Conservation (phyloP, 345 rosid species). For the Melaleuca alternifolia region DNA sequence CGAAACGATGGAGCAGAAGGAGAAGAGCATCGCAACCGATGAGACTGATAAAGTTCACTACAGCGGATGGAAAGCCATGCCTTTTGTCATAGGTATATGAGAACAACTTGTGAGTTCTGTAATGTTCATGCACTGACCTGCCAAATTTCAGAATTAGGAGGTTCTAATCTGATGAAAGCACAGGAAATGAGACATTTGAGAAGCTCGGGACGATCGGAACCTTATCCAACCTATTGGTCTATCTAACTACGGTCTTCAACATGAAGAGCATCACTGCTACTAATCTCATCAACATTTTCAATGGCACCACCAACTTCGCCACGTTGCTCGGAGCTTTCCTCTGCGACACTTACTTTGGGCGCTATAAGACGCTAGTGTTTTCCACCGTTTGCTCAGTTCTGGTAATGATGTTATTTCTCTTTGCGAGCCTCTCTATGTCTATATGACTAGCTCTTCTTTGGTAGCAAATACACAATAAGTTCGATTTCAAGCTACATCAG, state of each 20-base stretch:
- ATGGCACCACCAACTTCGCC: constrained; percentile 57
- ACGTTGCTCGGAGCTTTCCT: constrained; percentile 59
- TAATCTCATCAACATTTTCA: constrained; percentile 39
- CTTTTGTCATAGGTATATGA: constrained; percentile 1
- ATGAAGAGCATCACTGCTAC: constrained; percentile 62
- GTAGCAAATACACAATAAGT: background rate
- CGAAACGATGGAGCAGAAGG: background rate
- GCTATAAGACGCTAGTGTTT: constrained; percentile 47
- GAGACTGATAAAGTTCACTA: background rate
- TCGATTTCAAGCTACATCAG: background rate
- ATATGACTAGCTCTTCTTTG: background rate
- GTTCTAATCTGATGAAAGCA: background rate
- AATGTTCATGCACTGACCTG: background rate
- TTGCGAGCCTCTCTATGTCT: background rate
- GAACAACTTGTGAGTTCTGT: background rate
- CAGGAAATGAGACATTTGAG: constrained; percentile 68
- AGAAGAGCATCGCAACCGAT: background rate
- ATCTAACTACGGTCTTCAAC: constrained; percentile 48
- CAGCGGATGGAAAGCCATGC: constrained; percentile 1
- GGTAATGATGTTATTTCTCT: constrained; percentile 13
- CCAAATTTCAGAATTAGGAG: background rate
- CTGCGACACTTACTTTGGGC: constrained; percentile 60
- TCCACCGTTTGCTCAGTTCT: constrained; percentile 50
- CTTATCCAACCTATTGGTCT: constrained; percentile 33
- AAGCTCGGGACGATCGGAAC: constrained; percentile 53